Conservation (phyloP, 805 yeast genomes). For the Ascoidea asiatica region DNA sequence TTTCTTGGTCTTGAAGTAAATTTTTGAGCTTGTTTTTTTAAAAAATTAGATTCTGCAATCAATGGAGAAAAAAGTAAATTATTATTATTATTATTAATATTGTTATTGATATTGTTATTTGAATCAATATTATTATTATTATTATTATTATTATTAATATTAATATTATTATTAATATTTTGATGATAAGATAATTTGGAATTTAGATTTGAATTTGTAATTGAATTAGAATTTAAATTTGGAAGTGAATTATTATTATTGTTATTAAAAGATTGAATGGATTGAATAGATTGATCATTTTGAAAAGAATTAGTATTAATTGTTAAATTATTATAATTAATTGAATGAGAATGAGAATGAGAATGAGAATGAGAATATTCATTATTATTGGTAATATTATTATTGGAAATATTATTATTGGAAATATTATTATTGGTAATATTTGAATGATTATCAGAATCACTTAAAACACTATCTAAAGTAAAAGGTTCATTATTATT, state of each 20-base stretch:
- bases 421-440: background rate
- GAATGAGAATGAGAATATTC: background rate
- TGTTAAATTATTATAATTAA: too few species aligned
- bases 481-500: constrained; percentile 21
- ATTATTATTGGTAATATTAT: background rate
- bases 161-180: background rate
- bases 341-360: background rate
- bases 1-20: constrained; percentile 4
- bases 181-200: too few species aligned
- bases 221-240: background rate
- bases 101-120: constrained; percentile 5
- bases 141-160: background rate
- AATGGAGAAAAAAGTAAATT: constrained; percentile 10
- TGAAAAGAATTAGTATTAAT: background rate
- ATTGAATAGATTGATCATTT: background rate
- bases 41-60: constrained; percentile 10
- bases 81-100: constrained; percentile 2
- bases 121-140: constrained; percentile 1
- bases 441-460: constrained; percentile 1
- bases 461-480: constrained; percentile 24
- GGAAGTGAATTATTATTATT: background rate
- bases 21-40: constrained; percentile 10
- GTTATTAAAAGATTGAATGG: background rate
- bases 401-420: background rate
- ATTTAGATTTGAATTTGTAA: background rate